Evolutionary conservation across 345 rosid species (phyloP).

Genomic region (Boechera retrofracta): DNA sequence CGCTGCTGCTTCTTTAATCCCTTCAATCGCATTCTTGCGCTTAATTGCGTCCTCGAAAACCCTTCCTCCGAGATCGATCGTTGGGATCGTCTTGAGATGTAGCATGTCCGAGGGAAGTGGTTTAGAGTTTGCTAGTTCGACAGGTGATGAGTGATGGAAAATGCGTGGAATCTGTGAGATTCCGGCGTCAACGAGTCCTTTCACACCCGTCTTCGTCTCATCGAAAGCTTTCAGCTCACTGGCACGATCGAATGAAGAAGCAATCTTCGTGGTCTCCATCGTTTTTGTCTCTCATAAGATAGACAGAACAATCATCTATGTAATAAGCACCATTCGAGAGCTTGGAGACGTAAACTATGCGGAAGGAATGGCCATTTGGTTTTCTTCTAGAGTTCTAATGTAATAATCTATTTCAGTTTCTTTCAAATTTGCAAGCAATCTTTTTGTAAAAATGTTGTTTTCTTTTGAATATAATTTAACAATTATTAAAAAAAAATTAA

Average conservation of each 20-base stretch:
- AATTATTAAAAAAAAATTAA: too few relatives aligned
- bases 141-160: slow-evolving; percentile 29
- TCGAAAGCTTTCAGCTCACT: slow-evolving; percentile 48
- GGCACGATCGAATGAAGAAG: slow-evolving; percentile 29
- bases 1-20: slow-evolving; percentile 32
- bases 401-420: too few relatives aligned
- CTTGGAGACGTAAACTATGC: too few relatives aligned
- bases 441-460: too few relatives aligned
- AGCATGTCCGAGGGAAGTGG: not conserved
- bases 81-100: slow-evolving; percentile 34
- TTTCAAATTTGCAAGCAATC: too few relatives aligned
- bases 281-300: not conserved
- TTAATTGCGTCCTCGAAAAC: not conserved
- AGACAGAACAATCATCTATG: not conserved
- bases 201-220: slow-evolving; percentile 45
- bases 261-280: slow-evolving; percentile 21
- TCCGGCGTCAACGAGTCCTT: slow-evolving; percentile 48
- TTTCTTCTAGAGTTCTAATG: too few relatives aligned
- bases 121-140: not conserved
- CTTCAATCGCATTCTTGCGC: slow-evolving; percentile 6
- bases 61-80: slow-evolving; percentile 36
- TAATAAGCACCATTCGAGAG: too few relatives aligned
- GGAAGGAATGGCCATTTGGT: too few relatives aligned
- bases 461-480: too few relatives aligned
- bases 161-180: slow-evolving; percentile 41